Evolutionary conservation across 208 protist species (phyloP).

Genomic region (Angomonas ambiguus): DNA sequence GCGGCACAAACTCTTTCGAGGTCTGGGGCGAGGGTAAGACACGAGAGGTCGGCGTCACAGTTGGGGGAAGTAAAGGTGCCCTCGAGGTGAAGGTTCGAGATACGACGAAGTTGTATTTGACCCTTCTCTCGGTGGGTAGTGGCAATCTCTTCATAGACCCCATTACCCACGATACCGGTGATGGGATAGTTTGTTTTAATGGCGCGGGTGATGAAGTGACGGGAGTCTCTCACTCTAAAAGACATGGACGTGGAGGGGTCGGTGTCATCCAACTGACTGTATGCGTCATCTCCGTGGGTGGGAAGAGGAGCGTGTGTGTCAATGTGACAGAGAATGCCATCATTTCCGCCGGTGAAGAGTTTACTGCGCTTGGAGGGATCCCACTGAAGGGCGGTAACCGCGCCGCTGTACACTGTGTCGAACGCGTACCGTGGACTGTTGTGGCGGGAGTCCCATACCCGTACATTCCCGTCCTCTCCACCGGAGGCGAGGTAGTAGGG

Average conservation of each 20-base stretch:
- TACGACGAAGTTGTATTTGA: slow-evolving; percentile 70
- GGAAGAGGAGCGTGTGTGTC: slow-evolving; percentile 59
- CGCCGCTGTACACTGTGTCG: slow-evolving; percentile 50
- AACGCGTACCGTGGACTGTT: slow-evolving; percentile 59
- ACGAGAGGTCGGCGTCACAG: slow-evolving; percentile 43
- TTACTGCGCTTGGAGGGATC: slow-evolving; percentile 63
- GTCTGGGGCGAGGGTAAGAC: slow-evolving; percentile 58
- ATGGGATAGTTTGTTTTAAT: slow-evolving; percentile 63
- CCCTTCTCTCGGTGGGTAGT: slow-evolving; percentile 60
- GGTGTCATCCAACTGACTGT: slow-evolving; percentile 15
- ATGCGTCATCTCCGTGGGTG: slow-evolving; percentile 10
- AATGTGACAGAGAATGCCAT: slow-evolving; percentile 68
- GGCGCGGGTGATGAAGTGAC: slow-evolving; percentile 37
- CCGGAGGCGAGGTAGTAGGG: slow-evolving; percentile 82
- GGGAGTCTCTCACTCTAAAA: not conserved
- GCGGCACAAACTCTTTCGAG: slow-evolving; percentile 66
- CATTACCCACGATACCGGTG: slow-evolving; percentile 47
- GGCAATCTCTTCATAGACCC: slow-evolving; percentile 33
- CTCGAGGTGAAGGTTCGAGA: slow-evolving; percentile 51
- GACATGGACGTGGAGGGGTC: not conserved
- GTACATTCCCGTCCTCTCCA: slow-evolving; percentile 48
- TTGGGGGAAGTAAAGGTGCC: slow-evolving; percentile 53
- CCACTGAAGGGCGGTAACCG: slow-evolving; percentile 57
- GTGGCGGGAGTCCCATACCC: slow-evolving; percentile 72
- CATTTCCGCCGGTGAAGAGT: slow-evolving; percentile 67